phyloP scores from a whole-genome alignment of 139 green algal species.

The Chlamydomonas urium region DNA sequence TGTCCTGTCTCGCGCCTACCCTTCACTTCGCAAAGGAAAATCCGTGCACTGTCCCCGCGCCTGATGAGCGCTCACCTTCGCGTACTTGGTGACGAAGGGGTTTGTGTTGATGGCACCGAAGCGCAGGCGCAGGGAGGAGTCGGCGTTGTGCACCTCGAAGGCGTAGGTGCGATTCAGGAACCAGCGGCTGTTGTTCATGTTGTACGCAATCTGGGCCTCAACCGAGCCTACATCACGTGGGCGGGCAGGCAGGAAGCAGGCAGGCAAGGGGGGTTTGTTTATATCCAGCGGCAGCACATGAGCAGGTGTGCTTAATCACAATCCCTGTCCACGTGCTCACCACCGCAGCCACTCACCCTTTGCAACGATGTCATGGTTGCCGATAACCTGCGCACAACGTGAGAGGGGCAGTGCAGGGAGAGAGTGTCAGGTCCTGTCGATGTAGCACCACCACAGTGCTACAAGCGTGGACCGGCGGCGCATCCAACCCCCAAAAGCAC shows the following conservation, averaged over 20 bases:
- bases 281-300: not conserved
- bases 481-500: too few relatives aligned
- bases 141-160: conserved; percentile 2
- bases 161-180: conserved; percentile 1
- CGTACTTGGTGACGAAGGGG: conserved; percentile 14
- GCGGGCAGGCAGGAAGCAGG: not conserved
- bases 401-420: not conserved
- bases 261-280: not conserved
- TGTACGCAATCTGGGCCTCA: conserved; percentile 3
- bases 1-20: too few relatives aligned
- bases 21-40: not conserved
- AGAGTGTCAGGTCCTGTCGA: not conserved
- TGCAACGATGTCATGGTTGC: conserved; percentile 11
- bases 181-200: not conserved
- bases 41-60: too few relatives aligned
- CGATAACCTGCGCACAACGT: not conserved
- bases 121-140: not conserved
- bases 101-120: conserved; percentile 10
- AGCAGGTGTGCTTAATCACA: not conserved
- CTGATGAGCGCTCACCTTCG: not conserved
- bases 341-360: not conserved
- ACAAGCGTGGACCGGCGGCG: too few relatives aligned
- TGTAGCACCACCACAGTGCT: too few relatives aligned
- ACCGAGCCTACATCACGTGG: not conserved
- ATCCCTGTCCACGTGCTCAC: not conserved